These are phyloP conservation scores for Anastatica hierochuntica DNA, from an alignment of 345 rosid genomes.

Conservation along the genomic window DNA sequence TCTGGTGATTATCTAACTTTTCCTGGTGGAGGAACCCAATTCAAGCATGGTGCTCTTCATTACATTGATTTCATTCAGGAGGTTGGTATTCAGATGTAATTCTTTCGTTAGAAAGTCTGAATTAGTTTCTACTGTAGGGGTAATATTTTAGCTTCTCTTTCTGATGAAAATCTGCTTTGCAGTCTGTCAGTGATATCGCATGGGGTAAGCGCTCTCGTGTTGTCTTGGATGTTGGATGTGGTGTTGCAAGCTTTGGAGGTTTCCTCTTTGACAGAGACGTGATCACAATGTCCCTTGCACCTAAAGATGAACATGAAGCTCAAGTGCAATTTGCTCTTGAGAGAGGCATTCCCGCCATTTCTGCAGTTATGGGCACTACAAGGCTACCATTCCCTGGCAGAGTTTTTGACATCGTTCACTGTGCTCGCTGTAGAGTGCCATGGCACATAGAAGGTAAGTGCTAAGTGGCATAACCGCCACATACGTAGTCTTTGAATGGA, in stretches of 20 bases:
- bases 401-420: conserved; percentile 87
- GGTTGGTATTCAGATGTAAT: conserved; percentile 35
- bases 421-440: conserved; percentile 98
- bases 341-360: conserved; percentile 92
- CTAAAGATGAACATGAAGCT: conserved; percentile 99
- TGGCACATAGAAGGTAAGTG: conserved; percentile 96
- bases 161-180: conserved; percentile 24
- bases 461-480: not conserved
- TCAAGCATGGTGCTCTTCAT: conserved; percentile 86
- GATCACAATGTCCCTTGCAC: conserved; percentile 88
- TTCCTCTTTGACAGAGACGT: conserved; percentile 84
- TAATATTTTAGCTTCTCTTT: not conserved
- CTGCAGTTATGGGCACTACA: conserved; percentile 95
- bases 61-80: conserved; percentile 87
- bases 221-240: conserved; percentile 94
- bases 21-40: conserved; percentile 99
- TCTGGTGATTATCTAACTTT: conserved; percentile 86
- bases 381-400: conserved; percentile 92
- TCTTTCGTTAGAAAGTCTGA: not conserved
- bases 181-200: conserved; percentile 71
- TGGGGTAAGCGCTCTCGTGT: conserved; percentile 90
- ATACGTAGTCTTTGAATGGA: conserved; percentile 2
- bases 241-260: conserved; percentile 98
- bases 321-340: conserved; percentile 96
- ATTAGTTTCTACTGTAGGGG: not conserved